Conservation (phyloP, 2,329 filamentous ascomycete genomes). For the Colletotrichum lupini region DNA sequence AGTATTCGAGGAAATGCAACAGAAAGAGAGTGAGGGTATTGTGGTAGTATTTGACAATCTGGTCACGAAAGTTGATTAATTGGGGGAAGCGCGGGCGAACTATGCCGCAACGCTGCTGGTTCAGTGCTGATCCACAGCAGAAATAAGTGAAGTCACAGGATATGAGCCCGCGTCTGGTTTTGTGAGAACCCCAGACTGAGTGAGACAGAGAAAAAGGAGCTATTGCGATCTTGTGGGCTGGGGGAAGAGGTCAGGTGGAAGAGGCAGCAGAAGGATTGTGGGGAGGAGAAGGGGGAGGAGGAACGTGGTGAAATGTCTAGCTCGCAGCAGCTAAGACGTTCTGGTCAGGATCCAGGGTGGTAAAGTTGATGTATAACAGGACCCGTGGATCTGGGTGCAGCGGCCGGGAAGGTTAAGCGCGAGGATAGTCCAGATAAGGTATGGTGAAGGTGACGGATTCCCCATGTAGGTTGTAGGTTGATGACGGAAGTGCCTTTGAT, state of each 20-base stretch:
- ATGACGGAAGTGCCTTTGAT: slow-evolving; percentile 1
- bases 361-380: background rate
- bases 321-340: slow-evolving; percentile 21
- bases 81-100: slow-evolving; percentile 15
- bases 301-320: slow-evolving; percentile 30
- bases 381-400: slow-evolving; percentile 11
- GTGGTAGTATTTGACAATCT: slow-evolving; percentile 7
- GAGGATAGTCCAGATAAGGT: slow-evolving; percentile 22
- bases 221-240: background rate
- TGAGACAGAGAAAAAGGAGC: slow-evolving; percentile 18
- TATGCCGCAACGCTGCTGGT: slow-evolving; percentile 9
- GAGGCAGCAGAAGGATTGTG: background rate
- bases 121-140: slow-evolving; percentile 5
- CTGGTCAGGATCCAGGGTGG: slow-evolving; percentile 23
- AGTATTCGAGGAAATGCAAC: background rate
- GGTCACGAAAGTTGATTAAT: background rate
- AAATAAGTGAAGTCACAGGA: slow-evolving; percentile 15
- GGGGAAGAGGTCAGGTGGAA: slow-evolving; percentile 20
- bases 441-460: background rate
- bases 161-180: background rate
- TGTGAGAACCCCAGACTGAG: background rate
- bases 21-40: background rate
- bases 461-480: background rate
- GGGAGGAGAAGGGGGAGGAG: slow-evolving; percentile 20
- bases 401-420: slow-evolving; percentile 22